Base-by-base conservation (phyloP, 805 yeast genomes). In the Saccharomycopsis javanensis region DNA sequence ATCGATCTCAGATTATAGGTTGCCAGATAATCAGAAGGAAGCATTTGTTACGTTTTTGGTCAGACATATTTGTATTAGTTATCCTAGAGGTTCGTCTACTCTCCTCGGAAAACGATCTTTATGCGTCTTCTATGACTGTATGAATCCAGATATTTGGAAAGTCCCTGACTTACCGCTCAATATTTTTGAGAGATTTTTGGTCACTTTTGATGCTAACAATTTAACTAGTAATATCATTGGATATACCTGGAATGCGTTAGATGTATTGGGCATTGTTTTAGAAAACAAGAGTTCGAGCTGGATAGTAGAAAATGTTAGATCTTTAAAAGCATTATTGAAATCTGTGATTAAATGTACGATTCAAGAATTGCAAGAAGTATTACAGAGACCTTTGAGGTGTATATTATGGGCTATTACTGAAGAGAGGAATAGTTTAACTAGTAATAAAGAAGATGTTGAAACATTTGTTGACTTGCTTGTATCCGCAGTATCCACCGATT, bases 11-110 rank as follows among this genome's bases (percentile, higher is more conserved):
- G 56, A 72, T 30, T 85, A 83, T 62, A 69, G 75, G 3, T 81
- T 87, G 52, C 94, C 97, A 1, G 78, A 85, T 59, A 80, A 85
- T 23, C 89, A 88, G 65, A 75, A 95, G 45, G 98, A 94, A 67
- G 88, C 96, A 0, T 89, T 96, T 66, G 82, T 92, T 20, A 89
- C 96, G 0, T 91, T 88, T 68, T 74, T 94, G 64, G 86, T 92
- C 53, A 75, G 98, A 55, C 90, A 87, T 64, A 85, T 91, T 11
- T 91, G 98, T 68, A 82, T 90, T 45, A 83, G 89, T 57, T 88
- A 88, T 1, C 91, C 86, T 58, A 77, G 94, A 61, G 90, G 92
- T 0, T 81, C 94, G 0, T 96, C 90, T 61, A 83, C 83, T 63
- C 90, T 86, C 56, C 71, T 89, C 2, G 95, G 96, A 13, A 83